These are phyloP conservation scores for Malus sylvestris DNA, from an alignment of 306 rosid genomes.

Conservation along the genomic window DNA sequence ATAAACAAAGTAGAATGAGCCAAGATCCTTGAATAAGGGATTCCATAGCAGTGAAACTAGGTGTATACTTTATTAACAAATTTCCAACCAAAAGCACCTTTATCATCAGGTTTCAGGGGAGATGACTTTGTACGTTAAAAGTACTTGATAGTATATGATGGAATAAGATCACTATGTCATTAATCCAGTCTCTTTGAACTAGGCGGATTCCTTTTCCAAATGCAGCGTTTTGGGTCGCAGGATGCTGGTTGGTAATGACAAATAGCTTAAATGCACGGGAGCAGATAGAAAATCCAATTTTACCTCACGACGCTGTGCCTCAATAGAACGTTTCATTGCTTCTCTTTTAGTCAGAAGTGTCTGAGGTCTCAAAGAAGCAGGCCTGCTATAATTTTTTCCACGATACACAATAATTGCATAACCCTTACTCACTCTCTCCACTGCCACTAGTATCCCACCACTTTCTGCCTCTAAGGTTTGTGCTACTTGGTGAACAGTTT, in stretches of 20 bases:
- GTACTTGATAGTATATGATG: background rate
- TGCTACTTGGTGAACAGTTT: slow-evolving; percentile 54
- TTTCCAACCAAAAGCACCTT: background rate
- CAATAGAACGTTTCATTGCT: slow-evolving; percentile 72
- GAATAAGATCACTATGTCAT: background rate
- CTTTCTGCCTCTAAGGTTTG: slow-evolving; percentile 80
- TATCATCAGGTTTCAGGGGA: background rate
- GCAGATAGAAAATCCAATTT: slow-evolving; percentile 14
- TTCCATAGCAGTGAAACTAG: background rate
- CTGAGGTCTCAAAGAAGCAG: slow-evolving; percentile 72
- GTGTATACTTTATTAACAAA: background rate
- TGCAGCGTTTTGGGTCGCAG: background rate
- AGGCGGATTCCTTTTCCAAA: background rate
- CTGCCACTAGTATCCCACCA: slow-evolving; percentile 85
- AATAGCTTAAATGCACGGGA: background rate
- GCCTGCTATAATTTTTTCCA: slow-evolving; percentile 85
- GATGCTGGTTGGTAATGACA: background rate
- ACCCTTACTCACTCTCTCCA: slow-evolving; percentile 74
- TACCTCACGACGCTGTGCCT: slow-evolving; percentile 86
- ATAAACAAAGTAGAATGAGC: background rate
- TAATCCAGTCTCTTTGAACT: background rate
- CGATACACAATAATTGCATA: slow-evolving; percentile 80
- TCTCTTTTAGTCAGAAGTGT: slow-evolving; percentile 64
- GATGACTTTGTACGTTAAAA: background rate
- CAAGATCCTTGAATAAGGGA: slow-evolving; percentile 9